Conservation (phyloP, 2,329 filamentous ascomycete species). For the Verticillium nonalfalfae region DNA sequence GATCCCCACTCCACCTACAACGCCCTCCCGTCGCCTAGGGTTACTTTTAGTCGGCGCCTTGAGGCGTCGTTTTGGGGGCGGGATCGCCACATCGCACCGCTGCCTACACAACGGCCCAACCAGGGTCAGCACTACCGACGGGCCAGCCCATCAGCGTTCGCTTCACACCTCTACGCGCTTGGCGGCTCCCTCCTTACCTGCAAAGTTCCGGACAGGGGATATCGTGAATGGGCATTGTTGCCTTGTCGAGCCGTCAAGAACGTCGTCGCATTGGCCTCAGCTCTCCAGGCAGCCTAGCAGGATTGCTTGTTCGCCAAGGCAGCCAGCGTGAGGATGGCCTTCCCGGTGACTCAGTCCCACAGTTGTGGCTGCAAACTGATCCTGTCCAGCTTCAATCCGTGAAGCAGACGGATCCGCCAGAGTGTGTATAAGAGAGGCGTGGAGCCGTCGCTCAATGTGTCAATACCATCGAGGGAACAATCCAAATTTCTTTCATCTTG, state of each 20-base stretch:
- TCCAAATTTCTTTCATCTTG: not conserved
- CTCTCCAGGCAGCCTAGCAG: not conserved
- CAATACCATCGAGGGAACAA: not conserved
- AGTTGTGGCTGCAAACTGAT: not conserved
- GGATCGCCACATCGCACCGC: not conserved
- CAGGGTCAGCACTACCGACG: not conserved
- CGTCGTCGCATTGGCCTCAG: not conserved
- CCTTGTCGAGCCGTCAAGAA: not conserved
- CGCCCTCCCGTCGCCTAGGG: no score
- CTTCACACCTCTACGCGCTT: not conserved
- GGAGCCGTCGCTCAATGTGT: not conserved
- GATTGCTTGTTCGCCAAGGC: not conserved
- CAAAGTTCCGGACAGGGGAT: not conserved
- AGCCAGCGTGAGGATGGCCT: not conserved
- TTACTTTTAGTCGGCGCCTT: no score
- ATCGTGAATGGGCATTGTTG: not conserved
- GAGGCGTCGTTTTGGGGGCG: not conserved
- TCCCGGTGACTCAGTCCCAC: not conserved
- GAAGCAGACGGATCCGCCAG: not conserved
- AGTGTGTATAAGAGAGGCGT: not conserved
- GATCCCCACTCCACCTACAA: no score
- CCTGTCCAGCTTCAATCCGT: not conserved
- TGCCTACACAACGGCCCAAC: not conserved
- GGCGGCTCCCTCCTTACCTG: not conserved
- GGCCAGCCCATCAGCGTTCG: not conserved